Evolutionary conservation across 805 yeast species (phyloP).

Genomic region (Spathaspora sp.): DNA sequence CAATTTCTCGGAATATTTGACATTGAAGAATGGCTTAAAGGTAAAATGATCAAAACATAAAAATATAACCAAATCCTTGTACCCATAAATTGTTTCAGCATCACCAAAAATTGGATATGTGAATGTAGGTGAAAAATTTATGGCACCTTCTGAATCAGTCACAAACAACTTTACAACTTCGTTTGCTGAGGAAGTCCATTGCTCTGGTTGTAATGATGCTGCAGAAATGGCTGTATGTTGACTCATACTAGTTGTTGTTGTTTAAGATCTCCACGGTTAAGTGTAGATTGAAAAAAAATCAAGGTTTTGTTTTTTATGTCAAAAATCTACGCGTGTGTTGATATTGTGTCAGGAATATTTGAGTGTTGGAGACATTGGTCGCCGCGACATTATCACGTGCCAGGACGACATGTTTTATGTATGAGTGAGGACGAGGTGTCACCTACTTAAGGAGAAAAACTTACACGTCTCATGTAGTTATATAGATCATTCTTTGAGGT

Average conservation of each 20-base stretch:
- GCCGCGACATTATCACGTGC: too few species aligned
- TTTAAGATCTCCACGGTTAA: too few species aligned
- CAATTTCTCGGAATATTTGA: conserved; percentile 52
- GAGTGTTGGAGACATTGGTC: too few species aligned
- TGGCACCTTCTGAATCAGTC: conserved; percentile 56
- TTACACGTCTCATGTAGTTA: too few species aligned
- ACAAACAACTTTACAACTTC: conserved; percentile 55
- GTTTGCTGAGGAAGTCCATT: conserved; percentile 74
- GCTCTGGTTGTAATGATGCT: conserved; percentile 53
- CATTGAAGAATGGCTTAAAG: conserved; percentile 67
- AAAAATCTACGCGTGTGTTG: background rate
- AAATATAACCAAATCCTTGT: conserved; percentile 60
- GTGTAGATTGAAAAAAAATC: too few species aligned
- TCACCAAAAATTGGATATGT: conserved; percentile 96
- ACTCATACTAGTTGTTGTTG: background rate
- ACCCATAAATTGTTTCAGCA: conserved; percentile 85
- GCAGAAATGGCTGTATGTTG: background rate
- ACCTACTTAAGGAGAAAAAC: too few species aligned
- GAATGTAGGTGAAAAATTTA: conserved; percentile 66
- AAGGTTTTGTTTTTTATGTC: too few species aligned
- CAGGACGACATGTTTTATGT: too few species aligned
- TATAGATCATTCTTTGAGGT: too few species aligned
- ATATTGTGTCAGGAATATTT: too few species aligned
- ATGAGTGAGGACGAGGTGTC: too few species aligned
- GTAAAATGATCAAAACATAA: conserved; percentile 71